phyloP scores from a whole-genome alignment of 2,329 filamentous ascomycete species.

The Chrysoporthe puriensis region DNA sequence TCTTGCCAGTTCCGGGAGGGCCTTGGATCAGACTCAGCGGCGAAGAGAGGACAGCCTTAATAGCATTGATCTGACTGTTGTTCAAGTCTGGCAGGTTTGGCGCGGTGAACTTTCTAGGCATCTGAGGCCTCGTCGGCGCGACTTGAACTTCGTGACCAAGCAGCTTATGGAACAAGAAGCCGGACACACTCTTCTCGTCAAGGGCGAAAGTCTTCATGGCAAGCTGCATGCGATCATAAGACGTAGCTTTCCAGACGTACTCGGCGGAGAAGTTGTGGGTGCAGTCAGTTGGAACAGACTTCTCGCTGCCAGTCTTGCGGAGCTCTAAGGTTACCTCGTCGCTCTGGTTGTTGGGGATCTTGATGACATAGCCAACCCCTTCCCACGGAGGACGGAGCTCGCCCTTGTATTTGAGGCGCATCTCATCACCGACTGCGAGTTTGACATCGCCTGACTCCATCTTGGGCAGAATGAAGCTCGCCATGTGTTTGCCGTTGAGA shows the following conservation, averaged over 20 bases:
- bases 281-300: conserved; percentile 92
- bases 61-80: conserved; percentile 91
- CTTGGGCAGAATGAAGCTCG: conserved; percentile 94
- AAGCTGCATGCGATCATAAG: conserved; percentile 98
- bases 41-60: conserved; percentile 92
- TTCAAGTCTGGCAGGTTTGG: conserved; percentile 94
- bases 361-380: conserved; percentile 97
- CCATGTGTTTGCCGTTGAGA: conserved; percentile 95
- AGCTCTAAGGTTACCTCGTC: conserved; percentile 96
- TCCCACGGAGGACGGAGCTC: conserved; percentile 93
- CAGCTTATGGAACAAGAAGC: conserved; percentile 97
- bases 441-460: conserved; percentile 98
- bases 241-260: conserved; percentile 99
- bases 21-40: conserved; percentile 96
- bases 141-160: conserved; percentile 93
- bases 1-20: conserved; percentile 96
- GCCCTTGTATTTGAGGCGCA: conserved; percentile 95
- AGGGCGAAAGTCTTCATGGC: conserved; percentile 99
- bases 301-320: conserved; percentile 92
- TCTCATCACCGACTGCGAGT: conserved; percentile 95
- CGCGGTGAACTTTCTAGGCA: conserved; percentile 96
- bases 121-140: conserved; percentile 91
- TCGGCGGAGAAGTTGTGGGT: conserved; percentile 98
- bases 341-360: conserved; percentile 98
- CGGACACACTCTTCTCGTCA: conserved; percentile 97